Base-by-base conservation (phyloP, 2,329 filamentous ascomycete genomes). In the Ophiocordyceps camponoti-rufipedis region DNA sequence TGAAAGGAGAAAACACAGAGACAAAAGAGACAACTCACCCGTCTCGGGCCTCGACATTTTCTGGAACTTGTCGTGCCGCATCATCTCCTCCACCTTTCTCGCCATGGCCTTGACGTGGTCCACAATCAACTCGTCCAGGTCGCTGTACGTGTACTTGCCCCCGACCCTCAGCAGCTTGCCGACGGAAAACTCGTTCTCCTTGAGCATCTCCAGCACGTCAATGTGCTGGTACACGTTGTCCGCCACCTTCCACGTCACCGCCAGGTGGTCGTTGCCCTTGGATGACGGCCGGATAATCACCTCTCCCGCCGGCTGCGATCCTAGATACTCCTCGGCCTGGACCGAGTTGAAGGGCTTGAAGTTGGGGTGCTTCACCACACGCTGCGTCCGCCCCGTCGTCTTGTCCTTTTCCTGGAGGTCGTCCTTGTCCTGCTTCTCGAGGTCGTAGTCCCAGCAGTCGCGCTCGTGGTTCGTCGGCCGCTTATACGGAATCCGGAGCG, bases 71-170 rank as follows among this genome's bases (percentile, higher is more conserved):
- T 96, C 89, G 61, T 95, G 82, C 52, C 82, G 77, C 72, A 86
- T 91, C 70, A 98, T 80, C 69, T 98, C 89, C 52, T 94, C 86
- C 44, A 96, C 89, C 71, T 98, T 98, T 64, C 82, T 85, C 16
- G 87, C 84, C 91, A 96, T 98, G 45, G 88, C 85, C 67, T 94
- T 91, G 58, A 98, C 85, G 59, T 98, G 91, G 57, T 91, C 84
- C 58, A 94, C 88, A 53, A 98, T 96, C 66, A 98, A 65, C 62
- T 98, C 91, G 64, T 98, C 91, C 49, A 98, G 70, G 80, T 98
- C 91, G 49, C 79, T 86, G 67, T 98, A 98, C 8, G 78, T 89
- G 64, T 87, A 88, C 61, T 88, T 89, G 54, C 85, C 84, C 32
- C 80, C 83, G 45, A 98, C 85, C 51, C 85, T 84, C 45, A 98